Conservation (phyloP, 805 yeast species). For the Kuraishia ogatae region DNA sequence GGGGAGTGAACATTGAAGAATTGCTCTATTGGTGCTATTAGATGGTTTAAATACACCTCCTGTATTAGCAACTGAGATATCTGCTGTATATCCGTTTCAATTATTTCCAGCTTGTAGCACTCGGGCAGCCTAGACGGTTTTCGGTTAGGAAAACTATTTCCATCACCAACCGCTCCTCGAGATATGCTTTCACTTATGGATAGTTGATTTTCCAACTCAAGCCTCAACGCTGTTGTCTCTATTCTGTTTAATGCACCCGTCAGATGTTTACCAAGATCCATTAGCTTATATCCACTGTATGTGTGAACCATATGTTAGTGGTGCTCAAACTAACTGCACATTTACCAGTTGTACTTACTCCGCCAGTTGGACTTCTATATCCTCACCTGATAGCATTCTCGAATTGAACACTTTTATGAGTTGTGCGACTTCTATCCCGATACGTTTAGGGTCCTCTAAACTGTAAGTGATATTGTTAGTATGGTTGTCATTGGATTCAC, state of each 20-base stretch:
- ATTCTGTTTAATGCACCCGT: background rate
- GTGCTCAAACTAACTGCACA: background rate
- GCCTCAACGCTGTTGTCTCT: background rate
- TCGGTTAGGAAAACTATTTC: background rate
- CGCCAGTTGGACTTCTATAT: background rate
- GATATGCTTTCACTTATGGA: background rate
- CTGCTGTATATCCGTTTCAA: background rate
- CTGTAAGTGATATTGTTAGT: background rate
- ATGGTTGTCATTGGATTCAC: background rate
- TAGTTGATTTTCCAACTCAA: background rate
- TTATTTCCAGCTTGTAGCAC: background rate
- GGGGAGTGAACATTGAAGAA: background rate
- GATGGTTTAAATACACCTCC: background rate
- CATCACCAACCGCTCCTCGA: background rate
- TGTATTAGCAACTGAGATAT: background rate
- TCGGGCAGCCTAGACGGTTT: background rate
- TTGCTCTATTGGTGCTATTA: background rate
- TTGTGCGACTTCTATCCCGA: background rate
- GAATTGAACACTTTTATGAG: background rate
- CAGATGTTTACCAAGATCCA: background rate
- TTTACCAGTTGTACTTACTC: background rate
- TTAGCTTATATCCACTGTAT: background rate
- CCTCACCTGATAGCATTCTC: background rate
- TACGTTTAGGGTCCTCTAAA: background rate
- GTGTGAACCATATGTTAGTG: background rate